Conservation (phyloP, 768 basidiomycete species). For the Rubroboletus pulcherrimus region DNA sequence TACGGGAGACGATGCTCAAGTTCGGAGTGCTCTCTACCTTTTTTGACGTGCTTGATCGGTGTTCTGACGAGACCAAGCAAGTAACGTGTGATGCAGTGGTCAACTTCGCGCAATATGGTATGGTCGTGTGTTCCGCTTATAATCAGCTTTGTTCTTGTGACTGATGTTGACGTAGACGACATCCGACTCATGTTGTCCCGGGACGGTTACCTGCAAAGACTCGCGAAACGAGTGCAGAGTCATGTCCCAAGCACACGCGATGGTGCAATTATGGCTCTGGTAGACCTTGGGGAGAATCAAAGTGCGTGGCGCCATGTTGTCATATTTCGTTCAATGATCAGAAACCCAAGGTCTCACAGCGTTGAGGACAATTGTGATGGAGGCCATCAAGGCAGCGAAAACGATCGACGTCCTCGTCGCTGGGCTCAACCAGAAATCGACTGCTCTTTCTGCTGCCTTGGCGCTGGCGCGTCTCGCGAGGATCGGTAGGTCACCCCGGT, state of each 20-base stretch:
- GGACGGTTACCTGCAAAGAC: conserved; percentile 6
- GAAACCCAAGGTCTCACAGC: background rate
- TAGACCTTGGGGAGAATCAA: conserved; percentile 11
- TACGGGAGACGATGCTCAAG: conserved; percentile 18
- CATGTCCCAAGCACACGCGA: conserved; percentile 7
- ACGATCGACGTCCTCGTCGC: conserved; percentile 17
- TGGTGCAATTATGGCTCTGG: conserved; percentile 18
- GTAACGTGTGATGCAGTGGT: conserved; percentile 11
- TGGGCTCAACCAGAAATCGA: conserved; percentile 13
- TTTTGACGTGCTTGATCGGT: conserved; percentile 19
- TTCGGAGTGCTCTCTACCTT: conserved; percentile 14
- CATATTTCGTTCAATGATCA: background rate
- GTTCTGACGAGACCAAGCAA: conserved; percentile 19
- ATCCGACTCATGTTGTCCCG: background rate
- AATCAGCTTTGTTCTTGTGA: background rate
- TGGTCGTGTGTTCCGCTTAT: background rate
- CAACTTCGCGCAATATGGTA: conserved; percentile 19
- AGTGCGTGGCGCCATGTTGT: background rate
- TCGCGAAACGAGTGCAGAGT: conserved; percentile 16
- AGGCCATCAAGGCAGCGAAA: conserved; percentile 12
- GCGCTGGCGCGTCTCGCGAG: conserved; percentile 14
- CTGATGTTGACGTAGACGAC: conserved; percentile 8
- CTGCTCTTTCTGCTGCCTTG: conserved; percentile 19
- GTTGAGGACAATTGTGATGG: conserved; percentile 2
- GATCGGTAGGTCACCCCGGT: conserved; percentile 17